These are phyloP conservation scores for Ettlia oleoabundans DNA, from an alignment of 139 green algal genomes.

Conservation along the genomic window DNA sequence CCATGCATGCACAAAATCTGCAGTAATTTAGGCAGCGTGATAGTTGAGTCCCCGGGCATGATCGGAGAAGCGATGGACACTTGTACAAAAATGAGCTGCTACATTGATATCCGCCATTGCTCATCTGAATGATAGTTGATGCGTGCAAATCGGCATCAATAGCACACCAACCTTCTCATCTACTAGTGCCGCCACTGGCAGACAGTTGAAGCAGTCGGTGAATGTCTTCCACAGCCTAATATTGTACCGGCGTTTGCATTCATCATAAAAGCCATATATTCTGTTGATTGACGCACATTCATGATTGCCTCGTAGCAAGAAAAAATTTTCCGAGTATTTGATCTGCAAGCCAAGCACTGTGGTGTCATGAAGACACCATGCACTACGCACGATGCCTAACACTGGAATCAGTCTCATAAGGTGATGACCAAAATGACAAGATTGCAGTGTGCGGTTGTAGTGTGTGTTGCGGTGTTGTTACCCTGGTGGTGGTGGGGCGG, in stretches of 20 bases:
- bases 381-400: too few relatives aligned
- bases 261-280: constrained; percentile 99
- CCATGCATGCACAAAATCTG: constrained; percentile 99
- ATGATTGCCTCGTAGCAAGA: constrained; percentile 97
- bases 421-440: too few relatives aligned
- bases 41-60: too few relatives aligned
- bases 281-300: constrained; percentile 98
- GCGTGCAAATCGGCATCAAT: too few relatives aligned
- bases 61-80: too few relatives aligned
- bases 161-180: constrained; percentile 97
- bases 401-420: too few relatives aligned
- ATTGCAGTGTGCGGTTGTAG: too few relatives aligned
- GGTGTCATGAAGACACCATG: background rate
- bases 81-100: too few relatives aligned
- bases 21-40: constrained; percentile 16
- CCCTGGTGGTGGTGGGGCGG: too few relatives aligned
- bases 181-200: constrained; percentile 96
- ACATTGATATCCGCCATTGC: too few relatives aligned
- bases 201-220: constrained; percentile 99
- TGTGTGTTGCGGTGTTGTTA: too few relatives aligned
- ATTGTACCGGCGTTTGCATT: constrained; percentile 99
- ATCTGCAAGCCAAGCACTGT: constrained; percentile 83
- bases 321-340: constrained; percentile 99
- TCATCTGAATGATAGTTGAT: too few relatives aligned
- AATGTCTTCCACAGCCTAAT: constrained; percentile 99